Percentiles rank a stretch among this genome's conserved stretches.
Conservation (phyloP, 2,329 filamentous ascomycete genomes). For the Raffaelea albimanens region DNA sequence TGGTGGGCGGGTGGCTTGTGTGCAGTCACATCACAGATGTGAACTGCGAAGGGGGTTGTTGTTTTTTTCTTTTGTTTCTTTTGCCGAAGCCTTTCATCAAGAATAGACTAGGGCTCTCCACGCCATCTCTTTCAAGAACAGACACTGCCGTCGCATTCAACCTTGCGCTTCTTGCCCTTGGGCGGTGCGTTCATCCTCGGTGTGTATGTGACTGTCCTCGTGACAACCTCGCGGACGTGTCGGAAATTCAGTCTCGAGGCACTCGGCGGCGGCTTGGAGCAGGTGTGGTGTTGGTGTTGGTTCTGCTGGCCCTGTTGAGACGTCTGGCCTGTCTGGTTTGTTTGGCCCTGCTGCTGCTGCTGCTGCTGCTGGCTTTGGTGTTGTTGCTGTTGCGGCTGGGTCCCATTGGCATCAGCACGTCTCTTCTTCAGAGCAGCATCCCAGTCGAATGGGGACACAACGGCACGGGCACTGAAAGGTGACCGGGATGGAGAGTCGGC, state of each 20-base stretch:
- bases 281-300: slow-evolving; percentile 22
- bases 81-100: too few relatives aligned
- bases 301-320: slow-evolving; percentile 35
- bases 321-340: too few relatives aligned
- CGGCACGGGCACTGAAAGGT: slow-evolving; percentile 60
- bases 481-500: slow-evolving; percentile 64
- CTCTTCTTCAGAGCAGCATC: slow-evolving; percentile 59
- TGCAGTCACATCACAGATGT: too few relatives aligned
- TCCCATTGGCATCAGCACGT: too few relatives aligned
- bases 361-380: too few relatives aligned
- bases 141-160: slow-evolving; percentile 25
- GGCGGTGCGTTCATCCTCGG: slow-evolving; percentile 79
- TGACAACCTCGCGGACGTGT: slow-evolving; percentile 81
- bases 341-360: too few relatives aligned
- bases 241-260: slow-evolving; percentile 47
- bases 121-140: slow-evolving; percentile 5
- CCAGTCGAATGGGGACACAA: slow-evolving; percentile 71
- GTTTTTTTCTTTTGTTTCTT: background rate
- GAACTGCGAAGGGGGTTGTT: too few relatives aligned
- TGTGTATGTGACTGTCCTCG: slow-evolving; percentile 88
- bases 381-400: background rate
- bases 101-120: too few relatives aligned
- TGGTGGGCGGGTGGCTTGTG: too few relatives aligned
- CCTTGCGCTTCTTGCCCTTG: slow-evolving; percentile 83
- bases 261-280: slow-evolving; percentile 10